Base-by-base conservation (phyloP, 495 filamentous ascomycete species). In the Podospora conica region DNA sequence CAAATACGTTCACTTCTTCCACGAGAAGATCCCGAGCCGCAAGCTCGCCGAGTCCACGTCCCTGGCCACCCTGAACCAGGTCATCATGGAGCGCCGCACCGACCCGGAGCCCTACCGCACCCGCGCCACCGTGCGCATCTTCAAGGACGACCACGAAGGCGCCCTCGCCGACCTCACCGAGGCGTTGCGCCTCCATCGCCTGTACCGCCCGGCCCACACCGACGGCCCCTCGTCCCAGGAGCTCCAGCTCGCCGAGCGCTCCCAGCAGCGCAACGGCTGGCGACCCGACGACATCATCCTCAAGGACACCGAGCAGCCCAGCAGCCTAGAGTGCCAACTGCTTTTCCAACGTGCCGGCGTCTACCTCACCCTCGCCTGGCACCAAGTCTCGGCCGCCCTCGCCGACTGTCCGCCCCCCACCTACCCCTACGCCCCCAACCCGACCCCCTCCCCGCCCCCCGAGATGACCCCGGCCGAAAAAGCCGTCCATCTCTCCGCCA, bases 1-100 rank as follows among this genome's bases (percentile, higher is more conserved):
- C 28, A 89, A 88, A 68, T 93, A 93, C 66, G 90, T 93, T 4
- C 89, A 93, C 69, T 93, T 93, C 76, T 93, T 93, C 73, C 90
- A 93, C 76, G 91, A 93, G 71, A 93, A 92, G 80, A 93, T 93
- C 53, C 90, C 90, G 1, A 88, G 85, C 12, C 79, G 90, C 25
- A 88, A 90, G 77, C 82, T 93, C 67, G 90, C 87, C 58, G 85
- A 92, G 69, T 90, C 82, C 73, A 92, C 90, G 7, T 85, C 83
- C 53, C 76, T 92, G 25, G 75, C 80, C 55, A 81, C 84, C 1
- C 75, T 93, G 66, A 80, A 90, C 76, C 83, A 90, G 57, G 83
- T 92, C 55, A 88, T 91, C 55, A 76, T 77, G 15, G 83, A 85
- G 28, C 75, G 83, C 15, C 86, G 88, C 11, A 78, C 73, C 21